These are phyloP conservation scores for Raphanus hybrid DNA, from an alignment of 441 rosid species.

Conservation along the genomic window DNA sequence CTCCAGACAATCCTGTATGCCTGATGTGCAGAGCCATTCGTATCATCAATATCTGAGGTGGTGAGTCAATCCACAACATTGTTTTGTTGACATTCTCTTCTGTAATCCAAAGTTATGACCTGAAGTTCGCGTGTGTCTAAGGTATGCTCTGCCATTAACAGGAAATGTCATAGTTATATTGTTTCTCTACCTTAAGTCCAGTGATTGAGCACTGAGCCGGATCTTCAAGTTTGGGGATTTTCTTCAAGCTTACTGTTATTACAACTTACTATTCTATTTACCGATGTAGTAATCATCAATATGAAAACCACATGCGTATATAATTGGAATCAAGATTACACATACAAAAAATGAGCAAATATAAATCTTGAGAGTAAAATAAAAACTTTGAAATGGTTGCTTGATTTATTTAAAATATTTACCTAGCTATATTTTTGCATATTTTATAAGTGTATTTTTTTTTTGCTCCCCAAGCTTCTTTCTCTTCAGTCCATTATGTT, in stretches of 20 bases:
- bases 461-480: not conserved
- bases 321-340: too few relatives aligned
- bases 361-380: too few relatives aligned
- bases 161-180: not conserved
- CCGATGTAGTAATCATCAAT: too few relatives aligned
- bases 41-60: too few relatives aligned
- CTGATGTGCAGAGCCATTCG: conserved; percentile 56
- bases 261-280: too few relatives aligned
- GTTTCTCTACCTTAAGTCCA: too few relatives aligned
- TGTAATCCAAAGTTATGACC: conserved; percentile 80
- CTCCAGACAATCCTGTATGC: conserved; percentile 49
- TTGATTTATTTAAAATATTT: too few relatives aligned
- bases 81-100: conserved; percentile 85
- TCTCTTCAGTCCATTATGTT: not conserved
- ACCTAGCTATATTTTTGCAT: not conserved
- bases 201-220: too few relatives aligned
- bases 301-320: too few relatives aligned
- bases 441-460: not conserved
- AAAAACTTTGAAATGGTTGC: too few relatives aligned
- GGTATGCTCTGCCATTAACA: conserved; percentile 76
- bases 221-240: too few relatives aligned
- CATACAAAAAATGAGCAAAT: too few relatives aligned
- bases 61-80: conserved; percentile 73
- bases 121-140: conserved; percentile 83
- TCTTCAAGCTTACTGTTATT: not conserved